Conservation (phyloP, 257 asterid species). For the Dorcoceras hygrometricum region DNA sequence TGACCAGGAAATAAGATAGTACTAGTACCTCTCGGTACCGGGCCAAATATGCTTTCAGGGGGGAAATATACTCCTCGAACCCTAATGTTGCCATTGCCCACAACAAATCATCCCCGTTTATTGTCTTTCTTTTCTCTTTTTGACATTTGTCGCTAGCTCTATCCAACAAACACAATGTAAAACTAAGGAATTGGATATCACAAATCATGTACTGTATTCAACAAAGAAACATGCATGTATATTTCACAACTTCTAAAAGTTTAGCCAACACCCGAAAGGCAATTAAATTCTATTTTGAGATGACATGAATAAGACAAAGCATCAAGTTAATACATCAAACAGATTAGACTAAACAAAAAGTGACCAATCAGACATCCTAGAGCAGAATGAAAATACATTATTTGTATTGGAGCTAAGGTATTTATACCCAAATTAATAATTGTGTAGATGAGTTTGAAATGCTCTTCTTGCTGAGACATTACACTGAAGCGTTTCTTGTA, state of each 20-base stretch:
- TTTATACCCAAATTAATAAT: background rate
- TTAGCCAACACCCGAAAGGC: background rate
- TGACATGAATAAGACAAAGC: background rate
- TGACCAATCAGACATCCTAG: background rate
- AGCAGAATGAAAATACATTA: background rate
- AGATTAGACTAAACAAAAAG: background rate
- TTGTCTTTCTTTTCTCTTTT: constrained; percentile 64
- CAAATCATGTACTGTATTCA: background rate
- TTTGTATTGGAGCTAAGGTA: background rate
- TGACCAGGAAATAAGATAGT: constrained; percentile 15
- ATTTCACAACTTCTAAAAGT: background rate
- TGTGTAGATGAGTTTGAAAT: background rate
- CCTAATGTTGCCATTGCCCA: constrained; percentile 67
- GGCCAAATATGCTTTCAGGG: constrained; percentile 52
- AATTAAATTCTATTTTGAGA: background rate
- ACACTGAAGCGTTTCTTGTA: background rate
- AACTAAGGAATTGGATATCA: background rate
- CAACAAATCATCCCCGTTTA: constrained; percentile 64
- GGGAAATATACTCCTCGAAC: constrained; percentile 52
- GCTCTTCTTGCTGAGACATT: background rate
- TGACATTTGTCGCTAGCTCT: constrained; percentile 74
- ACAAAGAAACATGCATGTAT: background rate
- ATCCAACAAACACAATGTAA: constrained; percentile 5
- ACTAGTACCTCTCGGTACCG: constrained; percentile 66
- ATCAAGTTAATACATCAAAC: background rate